A percentile compares a stretch with the other conserved stretches of the same genome.
phyloP scores from a whole-genome alignment of 768 basidiomycete genomes.

The Amanita muscaria region DNA sequence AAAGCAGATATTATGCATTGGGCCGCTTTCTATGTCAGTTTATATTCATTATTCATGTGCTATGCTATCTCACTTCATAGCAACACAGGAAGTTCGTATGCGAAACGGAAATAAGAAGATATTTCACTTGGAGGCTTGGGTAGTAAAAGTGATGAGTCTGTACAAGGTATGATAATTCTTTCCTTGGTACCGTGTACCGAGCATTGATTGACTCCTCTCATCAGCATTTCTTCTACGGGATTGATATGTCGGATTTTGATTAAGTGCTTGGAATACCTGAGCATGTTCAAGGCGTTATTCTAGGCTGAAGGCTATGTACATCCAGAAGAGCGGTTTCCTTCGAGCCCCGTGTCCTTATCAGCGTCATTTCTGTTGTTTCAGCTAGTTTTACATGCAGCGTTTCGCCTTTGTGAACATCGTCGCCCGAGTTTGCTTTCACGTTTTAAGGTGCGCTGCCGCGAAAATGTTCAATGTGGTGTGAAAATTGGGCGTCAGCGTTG shows the following conservation, averaged over 20 bases:
- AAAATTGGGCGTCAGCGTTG: no score
- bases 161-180: slow-evolving; percentile 50
- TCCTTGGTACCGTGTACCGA: not conserved
- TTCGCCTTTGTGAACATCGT: no score
- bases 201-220: slow-evolving; percentile 6
- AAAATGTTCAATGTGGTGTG: no score
- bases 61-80: not conserved
- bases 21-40: slow-evolving; percentile 89
- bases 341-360: no score
- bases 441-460: no score
- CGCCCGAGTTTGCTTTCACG: no score
- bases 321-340: no score
- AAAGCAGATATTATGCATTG: slow-evolving; percentile 96
- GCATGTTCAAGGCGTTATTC: no score
- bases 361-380: no score
- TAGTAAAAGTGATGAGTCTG: slow-evolving; percentile 90
- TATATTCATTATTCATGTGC: not conserved
- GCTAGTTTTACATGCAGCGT: no score
- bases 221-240: slow-evolving; percentile 54
- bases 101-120: slow-evolving; percentile 83
- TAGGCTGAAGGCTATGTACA: no score
- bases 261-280: slow-evolving; percentile 13
- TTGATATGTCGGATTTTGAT: slow-evolving; percentile 55
- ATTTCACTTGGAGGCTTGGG: slow-evolving; percentile 96
- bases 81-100: slow-evolving; percentile 86